Base-by-base conservation (phyloP, 352 stramenopile genomes). In the Phytophthora melonis region DNA sequence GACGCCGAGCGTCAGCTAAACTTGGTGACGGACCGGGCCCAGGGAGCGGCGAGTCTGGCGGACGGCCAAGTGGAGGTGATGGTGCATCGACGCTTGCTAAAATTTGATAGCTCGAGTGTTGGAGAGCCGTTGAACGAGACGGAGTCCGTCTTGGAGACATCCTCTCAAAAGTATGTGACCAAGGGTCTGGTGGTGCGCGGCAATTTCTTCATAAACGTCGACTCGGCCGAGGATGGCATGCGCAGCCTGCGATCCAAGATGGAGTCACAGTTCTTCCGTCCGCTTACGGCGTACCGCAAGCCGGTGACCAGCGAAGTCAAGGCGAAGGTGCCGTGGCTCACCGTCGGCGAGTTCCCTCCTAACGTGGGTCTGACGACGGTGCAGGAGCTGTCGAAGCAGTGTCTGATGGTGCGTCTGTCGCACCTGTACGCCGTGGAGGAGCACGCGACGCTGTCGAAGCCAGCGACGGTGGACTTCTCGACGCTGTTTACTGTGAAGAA, bases 311-410 rank as follows among this genome's bases (percentile, higher is more conserved):
- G 25, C 1, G 55, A 74, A 5, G 58, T 74, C 76, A 72, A 86
- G 36, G 79, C 79, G 13, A 94, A 93, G 71, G 43, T 92, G 4
- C 86, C 86, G 34, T 94, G 84, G 86, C 55, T 94, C 14, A 84
- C 68, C 10, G 57, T 93, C 7, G 72, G 63, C n/a, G 78, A 89
- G 19, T 93, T 99, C 47, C 95, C 96, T 41, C 53, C 74, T 9
- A 99, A 99, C 70, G 86, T 99, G 4, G 94, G 97, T 64, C 58
- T 99, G n/a, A 95, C 98, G 45, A 98, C 97, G 21, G 84, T 98
- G 19, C 75, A 88, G 56, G 74, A 92, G 63, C 78, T 97, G 41
- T 79, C 79, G n/a, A 90, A 92, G 32, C 67, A 91, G 41, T 93
- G 82, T 52, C 47, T 96, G 67, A 79, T 99, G 70, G 71, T 99